phyloP scores from a whole-genome alignment of 192 early-diverging fungal species.

The Diversispora epigaea region DNA sequence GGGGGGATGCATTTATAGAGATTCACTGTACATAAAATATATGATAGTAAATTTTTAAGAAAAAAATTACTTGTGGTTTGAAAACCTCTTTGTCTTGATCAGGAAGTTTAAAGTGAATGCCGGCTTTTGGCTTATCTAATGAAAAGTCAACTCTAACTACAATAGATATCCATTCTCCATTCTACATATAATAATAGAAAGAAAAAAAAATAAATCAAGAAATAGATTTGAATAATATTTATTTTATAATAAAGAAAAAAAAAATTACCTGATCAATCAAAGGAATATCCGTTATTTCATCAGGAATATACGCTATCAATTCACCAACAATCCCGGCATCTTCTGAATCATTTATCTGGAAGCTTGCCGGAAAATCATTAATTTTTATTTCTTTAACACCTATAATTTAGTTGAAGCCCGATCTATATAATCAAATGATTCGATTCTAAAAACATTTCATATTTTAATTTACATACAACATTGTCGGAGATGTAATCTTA shows the following conservation, averaged over 20 bases:
- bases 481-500: conserved; percentile 21
- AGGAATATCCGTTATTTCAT: background rate
- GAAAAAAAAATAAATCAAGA: conserved; percentile 2
- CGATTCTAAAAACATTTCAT: background rate
- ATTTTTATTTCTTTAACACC: background rate
- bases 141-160: background rate
- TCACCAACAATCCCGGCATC: background rate
- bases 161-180: background rate
- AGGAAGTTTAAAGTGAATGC: conserved; percentile 10
- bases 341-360: background rate
- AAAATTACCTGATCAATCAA: background rate
- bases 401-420: background rate
- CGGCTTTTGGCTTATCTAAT: background rate
- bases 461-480: background rate
- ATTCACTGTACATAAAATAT: background rate
- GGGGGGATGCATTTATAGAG: too few species aligned
- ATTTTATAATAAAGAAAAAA: background rate
- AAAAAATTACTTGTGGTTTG: background rate
- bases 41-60: background rate
- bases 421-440: background rate
- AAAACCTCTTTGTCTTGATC: background rate
- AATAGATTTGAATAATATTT: background rate
- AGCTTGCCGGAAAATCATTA: background rate
- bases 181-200: background rate
- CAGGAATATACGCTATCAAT: background rate